Evolutionary conservation across 352 stramenopile genomes (phyloP).

Genomic region (Globisporangium cederbergense): DNA sequence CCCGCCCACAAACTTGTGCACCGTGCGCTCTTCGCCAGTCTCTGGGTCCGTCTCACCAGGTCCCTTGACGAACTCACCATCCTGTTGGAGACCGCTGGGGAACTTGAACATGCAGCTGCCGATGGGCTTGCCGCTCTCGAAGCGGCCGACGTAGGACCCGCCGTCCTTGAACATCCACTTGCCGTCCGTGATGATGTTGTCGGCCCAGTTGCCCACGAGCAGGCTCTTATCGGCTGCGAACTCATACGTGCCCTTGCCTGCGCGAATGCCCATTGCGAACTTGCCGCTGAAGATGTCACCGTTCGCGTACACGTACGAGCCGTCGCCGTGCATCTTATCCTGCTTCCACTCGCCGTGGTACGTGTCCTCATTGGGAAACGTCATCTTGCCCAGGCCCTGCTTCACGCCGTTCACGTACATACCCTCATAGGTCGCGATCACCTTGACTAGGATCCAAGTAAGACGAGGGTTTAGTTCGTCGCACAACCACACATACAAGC

Average conservation of each 20-base stretch:
- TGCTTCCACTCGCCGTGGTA: slow-evolving; percentile 89
- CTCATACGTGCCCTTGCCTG: slow-evolving; percentile 88
- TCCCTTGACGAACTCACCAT: slow-evolving; percentile 78
- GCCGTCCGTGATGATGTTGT: slow-evolving; percentile 84
- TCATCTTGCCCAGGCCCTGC: slow-evolving; percentile 89
- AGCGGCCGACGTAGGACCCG: slow-evolving; percentile 77
- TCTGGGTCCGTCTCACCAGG: slow-evolving; percentile 31
- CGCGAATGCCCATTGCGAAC: slow-evolving; percentile 79
- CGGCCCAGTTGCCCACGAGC: slow-evolving; percentile 83
- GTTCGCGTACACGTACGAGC: slow-evolving; percentile 90
- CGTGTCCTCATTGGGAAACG: slow-evolving; percentile 85
- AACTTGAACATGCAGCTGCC: slow-evolving; percentile 88
- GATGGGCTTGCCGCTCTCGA: slow-evolving; percentile 85
- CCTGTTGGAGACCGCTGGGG: slow-evolving; percentile 78
- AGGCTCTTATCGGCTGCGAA: slow-evolving; percentile 80
- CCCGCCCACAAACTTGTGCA: slow-evolving; percentile 70
- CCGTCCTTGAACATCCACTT: slow-evolving; percentile 92
- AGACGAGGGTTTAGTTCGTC: neutral
- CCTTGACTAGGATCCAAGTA: slow-evolving; percentile 35
- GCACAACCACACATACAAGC: neutral
- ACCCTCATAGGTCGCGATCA: slow-evolving; percentile 82
- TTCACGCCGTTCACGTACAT: slow-evolving; percentile 84
- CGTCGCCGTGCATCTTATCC: slow-evolving; percentile 86
- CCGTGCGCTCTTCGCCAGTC: slow-evolving; percentile 40
- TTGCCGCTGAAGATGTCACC: slow-evolving; percentile 89